phyloP scores from a whole-genome alignment of 106 monocot genomes.

The Platanthera zijinensis region DNA sequence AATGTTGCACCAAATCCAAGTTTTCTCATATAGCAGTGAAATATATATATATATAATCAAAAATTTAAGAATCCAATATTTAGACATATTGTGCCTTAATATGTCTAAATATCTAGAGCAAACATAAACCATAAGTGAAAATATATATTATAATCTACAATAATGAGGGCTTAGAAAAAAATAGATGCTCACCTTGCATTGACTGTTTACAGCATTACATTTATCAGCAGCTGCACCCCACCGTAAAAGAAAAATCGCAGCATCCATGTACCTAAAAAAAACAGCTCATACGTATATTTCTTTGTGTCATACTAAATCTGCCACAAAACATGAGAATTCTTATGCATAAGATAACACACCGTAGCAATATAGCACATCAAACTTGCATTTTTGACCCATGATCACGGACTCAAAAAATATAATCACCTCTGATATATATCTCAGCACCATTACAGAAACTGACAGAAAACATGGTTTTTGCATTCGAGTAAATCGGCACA shows the following conservation, averaged over 20 bases:
- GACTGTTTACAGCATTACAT: slow-evolving; percentile 90
- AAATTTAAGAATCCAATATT: too few species aligned
- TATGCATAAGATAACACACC: background rate
- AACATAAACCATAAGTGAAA: background rate
- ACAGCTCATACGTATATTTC: background rate
- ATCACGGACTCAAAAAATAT: background rate
- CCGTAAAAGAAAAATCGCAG: slow-evolving; percentile 63
- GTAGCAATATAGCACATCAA: background rate
- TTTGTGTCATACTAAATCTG: background rate
- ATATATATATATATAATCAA: too few species aligned
- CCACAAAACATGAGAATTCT: background rate
- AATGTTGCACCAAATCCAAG: too few species aligned
- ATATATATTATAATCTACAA: background rate
- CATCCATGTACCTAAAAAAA: slow-evolving; percentile 67
- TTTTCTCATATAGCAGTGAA: too few species aligned
- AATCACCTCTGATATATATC: background rate
- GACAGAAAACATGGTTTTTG: background rate
- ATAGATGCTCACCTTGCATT: slow-evolving; percentile 73
- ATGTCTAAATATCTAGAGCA: background rate
- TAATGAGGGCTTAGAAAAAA: background rate
- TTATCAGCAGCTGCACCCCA: slow-evolving; percentile 84
- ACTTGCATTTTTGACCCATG: background rate
- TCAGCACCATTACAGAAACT: background rate
- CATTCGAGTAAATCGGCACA: background rate
- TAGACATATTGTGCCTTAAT: too few species aligned